Evolutionary conservation across 2,329 filamentous ascomycete genomes (phyloP).

Genomic region (Alternaria sp.): DNA sequence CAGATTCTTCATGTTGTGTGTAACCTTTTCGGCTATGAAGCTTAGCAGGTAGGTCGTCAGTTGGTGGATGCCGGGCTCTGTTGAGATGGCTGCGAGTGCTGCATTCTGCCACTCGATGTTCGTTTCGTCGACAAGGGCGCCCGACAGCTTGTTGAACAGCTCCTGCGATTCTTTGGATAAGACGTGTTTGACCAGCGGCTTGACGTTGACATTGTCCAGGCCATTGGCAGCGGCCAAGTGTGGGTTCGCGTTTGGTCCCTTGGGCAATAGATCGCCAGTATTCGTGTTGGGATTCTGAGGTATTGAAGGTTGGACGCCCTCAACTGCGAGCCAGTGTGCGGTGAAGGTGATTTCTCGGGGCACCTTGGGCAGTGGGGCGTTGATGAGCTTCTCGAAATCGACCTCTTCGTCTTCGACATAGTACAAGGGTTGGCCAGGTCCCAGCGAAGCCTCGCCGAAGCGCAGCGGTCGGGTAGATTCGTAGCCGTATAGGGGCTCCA

Average conservation of each 20-base stretch:
- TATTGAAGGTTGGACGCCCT: slow-evolving; percentile 95
- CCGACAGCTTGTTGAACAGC: slow-evolving; percentile 95
- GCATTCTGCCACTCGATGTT: slow-evolving; percentile 87
- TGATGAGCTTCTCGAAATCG: slow-evolving; percentile 98
- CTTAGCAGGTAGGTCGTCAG: slow-evolving; percentile 96
- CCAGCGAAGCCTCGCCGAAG: slow-evolving; percentile 92
- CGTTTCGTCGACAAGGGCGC: slow-evolving; percentile 84
- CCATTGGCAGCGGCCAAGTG: slow-evolving; percentile 84
- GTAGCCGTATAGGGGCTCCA: slow-evolving; percentile 96
- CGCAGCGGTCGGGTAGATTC: slow-evolving; percentile 87
- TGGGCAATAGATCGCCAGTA: slow-evolving; percentile 88
- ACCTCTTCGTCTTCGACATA: slow-evolving; percentile 99
- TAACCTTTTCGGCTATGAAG: slow-evolving; percentile 95
- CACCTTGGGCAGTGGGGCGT: slow-evolving; percentile 92
- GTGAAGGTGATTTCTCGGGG: slow-evolving; percentile 93
- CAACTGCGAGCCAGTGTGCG: slow-evolving; percentile 96
- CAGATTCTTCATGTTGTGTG: slow-evolving; percentile 87
- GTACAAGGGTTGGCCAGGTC: slow-evolving; percentile 91
- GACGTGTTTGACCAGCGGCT: slow-evolving; percentile 93
- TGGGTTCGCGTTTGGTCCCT: slow-evolving; percentile 86
- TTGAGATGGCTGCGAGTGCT: slow-evolving; percentile 82
- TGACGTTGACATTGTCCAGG: slow-evolving; percentile 82
- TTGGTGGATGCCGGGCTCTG: slow-evolving; percentile 93
- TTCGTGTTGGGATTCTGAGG: slow-evolving; percentile 92
- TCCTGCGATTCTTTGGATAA: slow-evolving; percentile 94